Conservation (phyloP, 768 basidiomycete genomes). For the Ramaria rubella region DNA sequence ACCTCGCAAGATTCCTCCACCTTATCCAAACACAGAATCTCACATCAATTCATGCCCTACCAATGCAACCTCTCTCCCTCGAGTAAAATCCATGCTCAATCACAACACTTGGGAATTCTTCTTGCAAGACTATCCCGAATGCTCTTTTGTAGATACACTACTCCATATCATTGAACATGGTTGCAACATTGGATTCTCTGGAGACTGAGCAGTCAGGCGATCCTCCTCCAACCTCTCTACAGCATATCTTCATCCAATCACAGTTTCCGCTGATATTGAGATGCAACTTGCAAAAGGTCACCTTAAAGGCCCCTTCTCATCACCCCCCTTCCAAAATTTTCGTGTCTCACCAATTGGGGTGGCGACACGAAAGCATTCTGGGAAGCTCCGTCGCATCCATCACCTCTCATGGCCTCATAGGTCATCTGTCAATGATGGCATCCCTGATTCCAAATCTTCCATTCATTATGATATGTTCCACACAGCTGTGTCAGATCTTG, state of each 20-base stretch:
- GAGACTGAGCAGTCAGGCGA: not conserved
- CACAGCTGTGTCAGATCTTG: not conserved
- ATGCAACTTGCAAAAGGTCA: not conserved
- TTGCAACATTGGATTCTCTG: too few relatives aligned
- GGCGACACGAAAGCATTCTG: not conserved
- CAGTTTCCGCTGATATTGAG: not conserved
- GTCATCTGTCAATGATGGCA: not conserved
- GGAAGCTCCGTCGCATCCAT: not conserved
- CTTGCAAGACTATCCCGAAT: too few relatives aligned
- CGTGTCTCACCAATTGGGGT: not conserved
- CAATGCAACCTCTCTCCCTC: too few relatives aligned
- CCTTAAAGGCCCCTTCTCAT: not conserved
- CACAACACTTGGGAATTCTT: too few relatives aligned
- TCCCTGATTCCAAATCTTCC: conserved; percentile 23
- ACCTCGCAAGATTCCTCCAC: too few relatives aligned
- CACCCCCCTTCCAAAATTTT: not conserved
- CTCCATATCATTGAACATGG: too few relatives aligned
- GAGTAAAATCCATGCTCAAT: too few relatives aligned
- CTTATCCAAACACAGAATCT: too few relatives aligned
- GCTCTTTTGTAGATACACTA: too few relatives aligned
- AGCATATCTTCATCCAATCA: not conserved
- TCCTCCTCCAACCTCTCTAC: not conserved
- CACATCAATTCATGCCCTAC: too few relatives aligned
- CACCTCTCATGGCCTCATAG: not conserved
- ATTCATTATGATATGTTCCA: conserved; percentile 27